These are phyloP conservation scores for Trichophyton verrucosum DNA, from an alignment of 2,329 filamentous ascomycete species.

Conservation along the genomic window DNA sequence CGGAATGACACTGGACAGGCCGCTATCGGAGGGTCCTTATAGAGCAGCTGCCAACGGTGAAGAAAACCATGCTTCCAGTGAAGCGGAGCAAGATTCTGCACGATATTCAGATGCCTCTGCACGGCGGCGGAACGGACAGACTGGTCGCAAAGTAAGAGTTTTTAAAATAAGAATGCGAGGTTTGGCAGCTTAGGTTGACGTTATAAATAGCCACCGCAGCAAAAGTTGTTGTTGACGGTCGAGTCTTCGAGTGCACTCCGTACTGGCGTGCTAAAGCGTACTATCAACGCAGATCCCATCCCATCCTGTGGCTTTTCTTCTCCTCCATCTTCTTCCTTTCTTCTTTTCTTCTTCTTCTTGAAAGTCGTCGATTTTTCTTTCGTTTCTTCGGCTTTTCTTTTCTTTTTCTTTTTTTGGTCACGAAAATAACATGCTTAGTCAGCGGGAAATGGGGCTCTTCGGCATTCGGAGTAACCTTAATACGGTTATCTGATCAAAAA, in stretches of 20 bases:
- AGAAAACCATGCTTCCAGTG: conserved; percentile 7
- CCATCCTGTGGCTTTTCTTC: not conserved
- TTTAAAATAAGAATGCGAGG: not conserved
- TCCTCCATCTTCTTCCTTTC: not conserved
- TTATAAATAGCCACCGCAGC: not conserved
- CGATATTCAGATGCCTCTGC: not conserved
- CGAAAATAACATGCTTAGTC: not conserved
- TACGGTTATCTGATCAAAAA: conserved; percentile 30
- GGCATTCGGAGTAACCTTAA: conserved; percentile 12
- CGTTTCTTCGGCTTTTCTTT: too few relatives aligned
- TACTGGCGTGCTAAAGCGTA: too few relatives aligned
- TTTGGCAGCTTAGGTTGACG: conserved; percentile 1
- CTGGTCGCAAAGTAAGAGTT: not conserved
- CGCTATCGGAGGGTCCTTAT: conserved; percentile 22
- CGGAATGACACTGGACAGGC: not conserved
- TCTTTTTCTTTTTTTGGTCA: not conserved
- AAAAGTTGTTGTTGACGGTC: too few relatives aligned
- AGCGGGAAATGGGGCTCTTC: not conserved
- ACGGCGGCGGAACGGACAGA: not conserved
- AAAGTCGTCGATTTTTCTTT: not conserved
- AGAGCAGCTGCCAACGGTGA: conserved; percentile 7
- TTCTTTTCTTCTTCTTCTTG: not conserved
- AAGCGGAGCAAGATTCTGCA: not conserved
- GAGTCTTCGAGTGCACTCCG: too few relatives aligned
- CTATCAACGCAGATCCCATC: not conserved